phyloP scores from a whole-genome alignment of 2,329 filamentous ascomycete species.

The Fusarium buharicum region DNA sequence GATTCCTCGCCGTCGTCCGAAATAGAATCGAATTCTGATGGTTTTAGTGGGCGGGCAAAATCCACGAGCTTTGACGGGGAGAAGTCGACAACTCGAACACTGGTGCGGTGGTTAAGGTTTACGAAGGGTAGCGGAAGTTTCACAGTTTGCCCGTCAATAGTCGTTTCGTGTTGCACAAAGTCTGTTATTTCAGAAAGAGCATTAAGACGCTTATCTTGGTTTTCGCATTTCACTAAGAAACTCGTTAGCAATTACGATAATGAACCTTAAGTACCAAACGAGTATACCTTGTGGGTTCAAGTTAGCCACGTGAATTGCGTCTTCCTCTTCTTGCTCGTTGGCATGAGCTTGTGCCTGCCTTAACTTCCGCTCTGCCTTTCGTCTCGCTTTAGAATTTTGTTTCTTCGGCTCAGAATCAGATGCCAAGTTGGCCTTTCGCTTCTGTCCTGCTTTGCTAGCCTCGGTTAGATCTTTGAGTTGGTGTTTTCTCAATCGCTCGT shows the following conservation, averaged over 20 bases:
- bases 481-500: constrained; percentile 62
- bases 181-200: constrained; percentile 55
- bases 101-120: constrained; percentile 75
- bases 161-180: constrained; percentile 54
- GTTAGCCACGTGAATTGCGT: constrained; percentile 43
- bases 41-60: constrained; percentile 66
- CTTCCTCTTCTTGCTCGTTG: constrained; percentile 38
- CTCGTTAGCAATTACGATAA: constrained; percentile 15
- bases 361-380: constrained; percentile 17
- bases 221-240: constrained; percentile 60
- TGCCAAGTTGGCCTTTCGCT: constrained; percentile 51
- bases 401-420: constrained; percentile 43
- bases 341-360: constrained; percentile 28
- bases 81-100: constrained; percentile 85
- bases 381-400: constrained; percentile 43
- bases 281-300: constrained; percentile 49
- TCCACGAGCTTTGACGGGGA: constrained; percentile 75
- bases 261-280: background rate
- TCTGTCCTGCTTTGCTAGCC: constrained; percentile 52
- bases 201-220: constrained; percentile 50
- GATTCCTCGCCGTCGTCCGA: constrained; percentile 53
- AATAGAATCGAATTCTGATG: constrained; percentile 61
- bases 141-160: constrained; percentile 52
- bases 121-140: constrained; percentile 73
- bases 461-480: constrained; percentile 53